Base-by-base conservation (phyloP, 164 flowering plant species). In the Liriodendron chinense region DNA sequence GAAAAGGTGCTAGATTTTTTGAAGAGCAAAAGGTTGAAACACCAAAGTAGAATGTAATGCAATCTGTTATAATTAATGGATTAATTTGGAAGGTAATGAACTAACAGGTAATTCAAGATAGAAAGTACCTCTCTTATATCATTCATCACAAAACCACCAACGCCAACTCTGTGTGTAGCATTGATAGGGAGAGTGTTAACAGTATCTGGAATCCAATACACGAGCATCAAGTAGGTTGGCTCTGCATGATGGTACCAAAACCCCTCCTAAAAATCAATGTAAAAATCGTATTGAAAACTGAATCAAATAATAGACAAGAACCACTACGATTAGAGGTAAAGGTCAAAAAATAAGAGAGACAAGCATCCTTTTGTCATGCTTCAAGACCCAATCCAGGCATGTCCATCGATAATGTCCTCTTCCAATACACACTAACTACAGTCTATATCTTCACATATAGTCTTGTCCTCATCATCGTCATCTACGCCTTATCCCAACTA, bases 231-330 rank as follows among this genome's bases (percentile, higher is more conserved):
- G 76, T 86, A 82, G 26, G 70, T 73, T 74, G 86, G 85, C 70
- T 85, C 87, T 3, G 89, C 86, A 81, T 85, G 86, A 74, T 85
- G 87, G 76, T 85, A 85, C 84, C 81, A 65, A 75, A 86, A 86
- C 22, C 89, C 89, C 49, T 82, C 87, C 89, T 86, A 82, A 67
- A 75, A 68, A 25, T 63, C 20, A 70, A 24, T 65, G 43, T 2
- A 12, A 53, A 12, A 50, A 3, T 21, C 1, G 18, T 25, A 14
- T 23, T 6, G 7, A 22, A 71, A 50, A 23, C 28, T 3, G 22
- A 50, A 43, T 26, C 49, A 34, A 66, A 61, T 18, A n/a, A 5
- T 50, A 70, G 10, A 28, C 22, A 9, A 28, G 14, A 69, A 47
- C 59, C 18, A 53, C 13, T 53, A 53, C 13, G 16, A 34, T 53